Base-by-base conservation (phyloP, 257 asterid species). In the Anisodus tanguticus region DNA sequence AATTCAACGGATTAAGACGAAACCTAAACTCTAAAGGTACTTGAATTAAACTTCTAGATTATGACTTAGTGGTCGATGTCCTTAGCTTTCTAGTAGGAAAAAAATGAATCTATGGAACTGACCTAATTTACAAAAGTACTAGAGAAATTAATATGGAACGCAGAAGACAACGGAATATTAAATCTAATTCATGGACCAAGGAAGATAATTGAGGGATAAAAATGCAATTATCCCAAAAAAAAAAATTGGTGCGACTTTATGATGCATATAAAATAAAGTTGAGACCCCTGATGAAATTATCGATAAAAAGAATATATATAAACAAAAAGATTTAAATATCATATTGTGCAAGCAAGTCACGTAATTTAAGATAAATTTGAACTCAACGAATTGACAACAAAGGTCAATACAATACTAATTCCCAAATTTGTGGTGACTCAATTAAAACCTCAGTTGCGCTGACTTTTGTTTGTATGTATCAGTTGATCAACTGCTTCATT, bases 401-500 rank as follows among this genome's bases (percentile, higher is more conserved):
- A 4, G 7, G 9, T 45, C 22, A 57, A 76, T 11, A 51, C 22
- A 57, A 76, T 11, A 51, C 43, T 22, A 43, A 35, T 6, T 74
- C n/a, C 81, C 13, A 49, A 74, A 51, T 22, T 76, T 76, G 81
- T 51, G 81, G 13, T 6, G 8, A 76, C 43, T 49, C 43, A 76
- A 63, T 6, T 22, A 55, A 69, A 51, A 76, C 26, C 6, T 76
- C 81, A 76, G 81, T 26, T 6, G 47, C 10, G 45, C 35, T 76
- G 64, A 76, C 81, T 76, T 51, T 51, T 51, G 4, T 17, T 76
- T 76, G 47, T 26, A 76, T 22, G 62, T 26, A 26, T 26, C 26
- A 76, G 13, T 51, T 12, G 62, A 64, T 76, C 81, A 76, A 76
- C 81, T 76, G 63, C 78, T 69, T 39, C 78, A 69, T 69, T 69